These are phyloP conservation scores for Glarea lozoyensis DNA, from an alignment of 495 filamentous ascomycete species.

Conservation along the genomic window DNA sequence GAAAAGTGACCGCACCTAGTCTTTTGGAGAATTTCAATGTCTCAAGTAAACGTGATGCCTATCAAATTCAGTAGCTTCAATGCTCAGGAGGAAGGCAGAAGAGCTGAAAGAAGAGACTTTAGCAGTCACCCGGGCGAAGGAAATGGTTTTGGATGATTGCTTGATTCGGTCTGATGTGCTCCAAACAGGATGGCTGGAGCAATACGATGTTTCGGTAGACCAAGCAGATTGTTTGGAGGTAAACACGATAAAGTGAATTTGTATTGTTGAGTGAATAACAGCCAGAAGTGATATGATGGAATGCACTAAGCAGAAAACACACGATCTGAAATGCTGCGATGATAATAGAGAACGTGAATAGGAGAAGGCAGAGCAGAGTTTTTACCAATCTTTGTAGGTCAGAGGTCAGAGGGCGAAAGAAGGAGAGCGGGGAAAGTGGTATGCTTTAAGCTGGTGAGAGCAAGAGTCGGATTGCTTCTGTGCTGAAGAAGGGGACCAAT, in stretches of 20 bases:
- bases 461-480: no score
- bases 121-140: slow-evolving; percentile 12
- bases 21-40: neutral
- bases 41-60: slow-evolving; percentile 6
- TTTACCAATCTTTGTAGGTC: no score
- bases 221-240: slow-evolving; percentile 12
- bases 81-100: slow-evolving; percentile 12
- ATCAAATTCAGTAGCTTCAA: slow-evolving; percentile 19
- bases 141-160: neutral
- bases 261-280: slow-evolving; percentile 11
- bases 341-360: neutral
- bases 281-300: slow-evolving; percentile 4
- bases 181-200: slow-evolving; percentile 17
- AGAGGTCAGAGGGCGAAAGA: neutral
- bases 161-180: slow-evolving; percentile 5
- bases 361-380: no score
- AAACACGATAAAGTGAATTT: slow-evolving; percentile 15
- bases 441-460: no score
- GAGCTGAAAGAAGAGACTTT: slow-evolving; percentile 13
- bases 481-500: no score
- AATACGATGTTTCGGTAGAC: slow-evolving; percentile 17
- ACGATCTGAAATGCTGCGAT: neutral
- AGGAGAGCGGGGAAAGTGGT: neutral
- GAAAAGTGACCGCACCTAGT: neutral
- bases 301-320: neutral